A percentile compares a stretch with the other conserved stretches of the same genome.
These are phyloP conservation scores for Colletotrichum simmondsii DNA, from an alignment of 2,329 filamentous ascomycete species.

Conservation along the genomic window DNA sequence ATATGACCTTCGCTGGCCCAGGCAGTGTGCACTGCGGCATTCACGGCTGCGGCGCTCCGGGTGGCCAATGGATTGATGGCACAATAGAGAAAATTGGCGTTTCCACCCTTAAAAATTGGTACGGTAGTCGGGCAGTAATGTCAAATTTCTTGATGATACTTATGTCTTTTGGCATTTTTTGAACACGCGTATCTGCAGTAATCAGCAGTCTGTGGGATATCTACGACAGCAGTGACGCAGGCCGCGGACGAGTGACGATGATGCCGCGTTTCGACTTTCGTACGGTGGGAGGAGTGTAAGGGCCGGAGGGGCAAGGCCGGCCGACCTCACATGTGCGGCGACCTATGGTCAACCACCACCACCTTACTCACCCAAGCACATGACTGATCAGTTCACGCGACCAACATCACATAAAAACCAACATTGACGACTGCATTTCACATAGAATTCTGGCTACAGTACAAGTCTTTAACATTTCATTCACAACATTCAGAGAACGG, in stretches of 20 bases:
- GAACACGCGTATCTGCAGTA: background rate
- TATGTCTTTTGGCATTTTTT: no score
- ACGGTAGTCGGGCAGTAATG: conserved; percentile 16
- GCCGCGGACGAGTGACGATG: background rate
- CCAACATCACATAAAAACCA: background rate
- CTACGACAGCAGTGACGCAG: background rate
- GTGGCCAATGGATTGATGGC: conserved; percentile 26
- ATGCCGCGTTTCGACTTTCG: background rate
- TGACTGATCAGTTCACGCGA: conserved; percentile 16
- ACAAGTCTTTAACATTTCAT: background rate
- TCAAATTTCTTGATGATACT: background rate
- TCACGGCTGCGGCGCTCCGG: conserved; percentile 16
- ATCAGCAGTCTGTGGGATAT: background rate
- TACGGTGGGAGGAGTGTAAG: background rate
- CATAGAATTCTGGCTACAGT: background rate
- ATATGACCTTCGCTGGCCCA: conserved; percentile 22
- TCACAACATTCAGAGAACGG: background rate
- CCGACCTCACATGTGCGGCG: conserved; percentile 12
- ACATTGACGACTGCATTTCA: background rate
- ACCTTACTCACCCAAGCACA: conserved; percentile 7
- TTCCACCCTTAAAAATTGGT: conserved; percentile 23
- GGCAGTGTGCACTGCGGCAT: conserved; percentile 29
- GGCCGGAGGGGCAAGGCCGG: background rate
- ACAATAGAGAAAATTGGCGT: conserved; percentile 32
- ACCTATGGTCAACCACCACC: background rate